Evolutionary conservation across 768 basidiomycete species (phyloP).

Genomic region (Glaciozyma martinii): DNA sequence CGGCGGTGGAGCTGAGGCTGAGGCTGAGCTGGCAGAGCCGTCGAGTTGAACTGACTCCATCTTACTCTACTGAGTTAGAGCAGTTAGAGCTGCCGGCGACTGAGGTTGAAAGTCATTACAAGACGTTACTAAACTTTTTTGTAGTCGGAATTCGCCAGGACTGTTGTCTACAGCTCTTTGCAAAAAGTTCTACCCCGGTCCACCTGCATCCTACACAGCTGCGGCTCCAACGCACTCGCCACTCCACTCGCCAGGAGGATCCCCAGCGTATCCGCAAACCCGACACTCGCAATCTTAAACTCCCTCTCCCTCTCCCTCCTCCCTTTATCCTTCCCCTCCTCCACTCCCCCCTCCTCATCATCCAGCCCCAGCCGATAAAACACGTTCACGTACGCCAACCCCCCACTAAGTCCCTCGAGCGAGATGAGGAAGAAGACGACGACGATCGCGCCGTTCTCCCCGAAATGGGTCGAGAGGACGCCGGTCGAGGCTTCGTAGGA

Average conservation of each 20-base stretch:
- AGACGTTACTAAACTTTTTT: too few relatives aligned
- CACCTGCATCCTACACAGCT: constrained; percentile 47
- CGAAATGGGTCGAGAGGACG: constrained; percentile 16
- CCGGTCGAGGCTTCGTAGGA: constrained; percentile 5
- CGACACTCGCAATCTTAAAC: constrained; percentile 65
- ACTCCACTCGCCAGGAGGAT: constrained; percentile 48
- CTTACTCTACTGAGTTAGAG: too few relatives aligned
- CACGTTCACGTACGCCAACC: constrained; percentile 82
- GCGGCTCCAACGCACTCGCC: constrained; percentile 43
- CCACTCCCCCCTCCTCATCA: constrained; percentile 44
- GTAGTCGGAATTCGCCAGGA: too few relatives aligned
- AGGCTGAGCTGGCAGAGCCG: background rate
- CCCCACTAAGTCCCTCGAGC: constrained; percentile 85
- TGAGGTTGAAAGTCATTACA: too few relatives aligned
- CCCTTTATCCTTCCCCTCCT: constrained; percentile 46
- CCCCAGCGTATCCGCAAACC: constrained; percentile 71
- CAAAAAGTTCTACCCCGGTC: constrained; percentile 63
- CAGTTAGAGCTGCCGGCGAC: too few relatives aligned
- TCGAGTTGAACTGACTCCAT: too few relatives aligned
- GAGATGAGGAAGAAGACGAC: constrained; percentile 69
- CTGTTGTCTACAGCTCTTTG: constrained; percentile 47
- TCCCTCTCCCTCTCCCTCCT: constrained; percentile 57
- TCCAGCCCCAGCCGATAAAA: constrained; percentile 70
- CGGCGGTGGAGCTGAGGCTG: background rate
- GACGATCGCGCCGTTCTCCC: constrained; percentile 40